These are phyloP conservation scores for Dalbergia cochinchinensis DNA, from an alignment of 306 rosid species.

Conservation along the genomic window DNA sequence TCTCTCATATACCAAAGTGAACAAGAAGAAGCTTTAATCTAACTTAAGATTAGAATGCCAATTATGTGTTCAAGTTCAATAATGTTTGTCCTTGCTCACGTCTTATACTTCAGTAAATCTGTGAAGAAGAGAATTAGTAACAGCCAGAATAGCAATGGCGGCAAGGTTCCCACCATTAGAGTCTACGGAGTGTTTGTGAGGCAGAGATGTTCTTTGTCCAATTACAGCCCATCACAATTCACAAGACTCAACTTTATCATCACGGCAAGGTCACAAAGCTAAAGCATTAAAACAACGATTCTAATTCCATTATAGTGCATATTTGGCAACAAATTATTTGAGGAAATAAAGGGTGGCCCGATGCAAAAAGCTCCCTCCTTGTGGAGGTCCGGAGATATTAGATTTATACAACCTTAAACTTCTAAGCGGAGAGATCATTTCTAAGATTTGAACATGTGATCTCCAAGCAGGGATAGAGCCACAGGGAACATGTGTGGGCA, in stretches of 20 bases:
- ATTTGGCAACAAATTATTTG: too few relatives aligned
- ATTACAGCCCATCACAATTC: neutral
- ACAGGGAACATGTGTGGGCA: too few relatives aligned
- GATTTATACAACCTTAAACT: too few relatives aligned
- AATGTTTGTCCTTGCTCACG: neutral
- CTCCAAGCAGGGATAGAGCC: too few relatives aligned
- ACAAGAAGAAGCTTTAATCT: neutral
- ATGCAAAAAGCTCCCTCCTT: too few relatives aligned
- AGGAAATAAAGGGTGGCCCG: too few relatives aligned
- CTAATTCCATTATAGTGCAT: neutral
- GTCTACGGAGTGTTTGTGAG: too few relatives aligned
- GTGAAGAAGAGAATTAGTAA: neutral
- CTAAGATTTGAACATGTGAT: too few relatives aligned
- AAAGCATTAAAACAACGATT: neutral
- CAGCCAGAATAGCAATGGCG: neutral
- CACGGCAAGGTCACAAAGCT: slow-evolving; percentile 5
- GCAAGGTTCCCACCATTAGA: too few relatives aligned
- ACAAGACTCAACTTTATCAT: neutral
- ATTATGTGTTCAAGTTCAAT: slow-evolving; percentile 3
- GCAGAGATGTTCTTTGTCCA: neutral
- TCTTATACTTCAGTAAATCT: neutral
- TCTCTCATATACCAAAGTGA: slow-evolving; percentile 30
- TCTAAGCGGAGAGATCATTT: too few relatives aligned
- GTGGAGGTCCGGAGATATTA: too few relatives aligned
- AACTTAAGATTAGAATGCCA: neutral